Evolutionary conservation across 192 early-diverging fungal genomes (phyloP), one percentile per base, ranked within the genome.

Genomic region (Anaeromyces robustus): DNA sequence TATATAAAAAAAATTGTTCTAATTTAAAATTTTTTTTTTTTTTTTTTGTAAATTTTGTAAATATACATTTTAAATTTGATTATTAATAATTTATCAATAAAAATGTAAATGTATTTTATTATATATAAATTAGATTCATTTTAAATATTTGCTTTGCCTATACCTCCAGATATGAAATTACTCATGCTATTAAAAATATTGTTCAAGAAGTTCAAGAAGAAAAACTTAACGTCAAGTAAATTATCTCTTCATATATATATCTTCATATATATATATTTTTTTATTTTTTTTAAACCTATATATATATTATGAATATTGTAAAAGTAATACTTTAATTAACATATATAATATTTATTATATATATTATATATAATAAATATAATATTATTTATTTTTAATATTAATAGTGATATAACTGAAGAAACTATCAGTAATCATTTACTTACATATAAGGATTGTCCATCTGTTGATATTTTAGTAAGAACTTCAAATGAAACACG

Each of bases 401-500:
- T n/a, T n/a, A 41, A 37, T 83, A 92, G 90, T 5, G 93, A 94
- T 78, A 89, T 97, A 28, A 85, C 87, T 30, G 89, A 92, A 80
- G 83, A 88, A 7, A 82, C 88, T 31, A 85, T 92, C 52, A 89
- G 86, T 78, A 83, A 87, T 77, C 89, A 88, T 80, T 86, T 94
- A 82, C 95, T 86, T 81, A 95, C 87, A 52, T 86, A 83, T 80
- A n/a, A n/a, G n/a, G 83, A 83, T 13, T 91, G 87, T 77, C 92
- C 93, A 5, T 91, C 91, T 22, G 83, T 98, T 78, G 96, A 99
- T 81, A 88, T 98, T 22, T 83, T 97, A 41, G 89, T 99, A 77
- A 89, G 98, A 52, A 99, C 98, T 0, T 96, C 95, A 12, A 97
- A 96, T n/a, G 96, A 99, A 84, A 92, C 94, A 19, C 87, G 98